Evolutionary conservation across 371 early-diverging fungal genomes (phyloP).

Genomic region (Rhizomucor pusillus): DNA sequence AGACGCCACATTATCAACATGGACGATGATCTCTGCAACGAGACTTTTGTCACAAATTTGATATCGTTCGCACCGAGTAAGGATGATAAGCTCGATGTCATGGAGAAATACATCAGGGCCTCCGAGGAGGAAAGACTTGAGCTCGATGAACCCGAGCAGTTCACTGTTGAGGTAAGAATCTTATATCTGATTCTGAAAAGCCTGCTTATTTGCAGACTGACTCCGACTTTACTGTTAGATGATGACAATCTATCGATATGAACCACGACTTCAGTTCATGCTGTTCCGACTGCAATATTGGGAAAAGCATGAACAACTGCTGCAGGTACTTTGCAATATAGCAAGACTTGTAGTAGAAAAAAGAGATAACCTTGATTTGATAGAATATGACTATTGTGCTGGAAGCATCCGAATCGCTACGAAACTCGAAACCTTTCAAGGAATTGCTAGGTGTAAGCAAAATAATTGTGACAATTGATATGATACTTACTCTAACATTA

Average conservation of each 20-base stretch:
- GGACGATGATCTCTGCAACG: constrained; percentile 30
- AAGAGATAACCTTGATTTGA: background rate
- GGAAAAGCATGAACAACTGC: constrained; percentile 44
- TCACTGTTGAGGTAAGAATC: constrained; percentile 39
- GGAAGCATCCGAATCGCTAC: constrained; percentile 34
- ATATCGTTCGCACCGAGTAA: constrained; percentile 28
- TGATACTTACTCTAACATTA: background rate
- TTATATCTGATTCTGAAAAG: background rate
- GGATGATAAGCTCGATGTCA: constrained; percentile 31
- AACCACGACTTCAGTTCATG: constrained; percentile 47
- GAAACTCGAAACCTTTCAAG: constrained; percentile 24
- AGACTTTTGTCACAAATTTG: constrained; percentile 37
- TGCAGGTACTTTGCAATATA: constrained; percentile 12
- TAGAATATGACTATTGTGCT: constrained; percentile 35
- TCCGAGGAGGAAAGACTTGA: constrained; percentile 37
- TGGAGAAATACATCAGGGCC: constrained; percentile 42
- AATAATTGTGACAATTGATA: background rate
- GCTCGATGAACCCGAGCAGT: constrained; percentile 56
- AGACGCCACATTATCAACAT: constrained; percentile 18
- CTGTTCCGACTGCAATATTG: constrained; percentile 45
- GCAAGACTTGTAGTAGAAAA: background rate
- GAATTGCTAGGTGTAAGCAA: constrained; percentile 28
- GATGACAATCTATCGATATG: constrained; percentile 47
- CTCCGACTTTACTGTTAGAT: constrained; percentile 29
- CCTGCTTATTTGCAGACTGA: background rate